phyloP scores from a whole-genome alignment of 768 basidiomycete species.

The Agaricus blazei region DNA sequence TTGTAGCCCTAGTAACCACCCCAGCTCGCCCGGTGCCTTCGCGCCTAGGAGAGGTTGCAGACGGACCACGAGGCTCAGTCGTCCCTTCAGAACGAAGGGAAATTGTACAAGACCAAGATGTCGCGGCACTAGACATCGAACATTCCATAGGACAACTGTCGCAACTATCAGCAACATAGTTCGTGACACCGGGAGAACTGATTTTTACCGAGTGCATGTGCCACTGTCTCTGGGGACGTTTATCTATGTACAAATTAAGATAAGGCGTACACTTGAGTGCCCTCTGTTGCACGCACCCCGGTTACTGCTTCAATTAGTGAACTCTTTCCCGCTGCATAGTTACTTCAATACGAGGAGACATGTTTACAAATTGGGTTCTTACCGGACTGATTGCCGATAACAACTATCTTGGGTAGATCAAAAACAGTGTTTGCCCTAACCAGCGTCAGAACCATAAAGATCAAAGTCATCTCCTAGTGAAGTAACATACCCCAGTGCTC shows the following conservation, averaged over 20 bases:
- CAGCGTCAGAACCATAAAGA: neutral
- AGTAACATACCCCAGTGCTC: conserved; percentile 30
- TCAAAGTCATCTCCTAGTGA: neutral
- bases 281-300: conserved; percentile 28
- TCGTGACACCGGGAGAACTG: neutral
- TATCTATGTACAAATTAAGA: conserved; percentile 31
- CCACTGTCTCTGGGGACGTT: conserved; percentile 58
- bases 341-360: neutral
- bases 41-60: no score
- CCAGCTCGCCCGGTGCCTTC: no score
- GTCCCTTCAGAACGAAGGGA: conserved; percentile 21
- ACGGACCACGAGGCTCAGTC: neutral
- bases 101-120: conserved; percentile 40
- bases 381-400: conserved; percentile 57
- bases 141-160: conserved; percentile 51
- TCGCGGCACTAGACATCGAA: conserved; percentile 34
- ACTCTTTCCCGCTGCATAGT: conserved; percentile 47
- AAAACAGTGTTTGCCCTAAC: conserved; percentile 20
- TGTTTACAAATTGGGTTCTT: neutral
- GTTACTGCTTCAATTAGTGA: conserved; percentile 55
- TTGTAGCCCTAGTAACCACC: no score
- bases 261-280: neutral
- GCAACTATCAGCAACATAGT: neutral
- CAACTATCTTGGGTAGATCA: conserved; percentile 46
- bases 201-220: conserved; percentile 47